Conservation (phyloP, 2,329 filamentous ascomycete species). For the Cladosporium colombiae region DNA sequence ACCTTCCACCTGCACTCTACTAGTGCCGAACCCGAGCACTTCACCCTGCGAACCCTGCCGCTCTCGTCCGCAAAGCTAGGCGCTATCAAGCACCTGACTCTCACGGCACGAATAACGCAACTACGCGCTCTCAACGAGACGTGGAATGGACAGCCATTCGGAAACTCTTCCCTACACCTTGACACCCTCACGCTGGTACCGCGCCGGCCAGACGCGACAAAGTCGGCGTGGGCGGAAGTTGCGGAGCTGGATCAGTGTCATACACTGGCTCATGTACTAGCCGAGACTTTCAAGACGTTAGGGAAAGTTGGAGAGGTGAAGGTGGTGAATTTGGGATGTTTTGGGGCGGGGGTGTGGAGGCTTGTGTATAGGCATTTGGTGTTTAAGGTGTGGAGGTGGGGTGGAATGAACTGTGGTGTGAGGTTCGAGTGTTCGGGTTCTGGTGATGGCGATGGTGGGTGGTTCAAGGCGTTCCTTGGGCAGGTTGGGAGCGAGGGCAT, state of each 20-base stretch:
- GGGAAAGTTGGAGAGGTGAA: slow-evolving; percentile 33
- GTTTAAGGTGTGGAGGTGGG: slow-evolving; percentile 39
- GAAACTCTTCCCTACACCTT: slow-evolving; percentile 33
- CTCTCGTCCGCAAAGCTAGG: slow-evolving; percentile 28
- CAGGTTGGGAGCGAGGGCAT: not conserved
- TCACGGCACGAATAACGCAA: slow-evolving; percentile 35
- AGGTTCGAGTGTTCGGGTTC: slow-evolving; percentile 27
- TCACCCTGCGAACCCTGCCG: slow-evolving; percentile 28
- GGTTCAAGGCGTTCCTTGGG: slow-evolving; percentile 20
- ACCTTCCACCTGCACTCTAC: slow-evolving; percentile 34
- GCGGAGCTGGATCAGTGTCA: slow-evolving; percentile 39
- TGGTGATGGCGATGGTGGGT: slow-evolving; percentile 22
- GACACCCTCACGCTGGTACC: slow-evolving; percentile 37
- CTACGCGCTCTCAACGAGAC: slow-evolving; percentile 39
- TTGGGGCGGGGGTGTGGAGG: slow-evolving; percentile 37
- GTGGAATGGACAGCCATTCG: slow-evolving; percentile 39
- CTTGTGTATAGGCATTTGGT: slow-evolving; percentile 38
- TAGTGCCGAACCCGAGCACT: slow-evolving; percentile 31
- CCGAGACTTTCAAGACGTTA: slow-evolving; percentile 38
- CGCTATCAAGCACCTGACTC: slow-evolving; percentile 36
- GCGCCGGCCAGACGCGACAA: slow-evolving; percentile 32
- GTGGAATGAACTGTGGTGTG: slow-evolving; percentile 34
- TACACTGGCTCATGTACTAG: slow-evolving; percentile 40
- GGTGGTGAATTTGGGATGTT: slow-evolving; percentile 37
- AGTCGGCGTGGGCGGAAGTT: slow-evolving; percentile 36